Conservation (phyloP, 768 basidiomycete species). For the Leucogyrophana mollusca region DNA sequence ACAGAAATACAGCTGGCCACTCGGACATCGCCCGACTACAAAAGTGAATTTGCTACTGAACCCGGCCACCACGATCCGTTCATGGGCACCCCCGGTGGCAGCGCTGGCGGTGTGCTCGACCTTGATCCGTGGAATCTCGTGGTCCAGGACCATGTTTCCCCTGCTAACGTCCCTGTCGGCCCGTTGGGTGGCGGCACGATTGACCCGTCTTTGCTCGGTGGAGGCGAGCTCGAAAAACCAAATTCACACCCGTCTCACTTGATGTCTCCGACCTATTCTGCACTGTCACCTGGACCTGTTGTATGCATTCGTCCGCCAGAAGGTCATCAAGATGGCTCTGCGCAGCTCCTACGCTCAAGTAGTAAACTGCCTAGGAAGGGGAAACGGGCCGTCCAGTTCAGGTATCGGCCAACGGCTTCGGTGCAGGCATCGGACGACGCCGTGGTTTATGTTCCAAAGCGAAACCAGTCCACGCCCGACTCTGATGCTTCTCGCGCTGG, state of each 20-base stretch:
- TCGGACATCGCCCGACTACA: too few species aligned
- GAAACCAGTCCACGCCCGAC: too few species aligned
- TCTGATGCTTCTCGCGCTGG: not conserved
- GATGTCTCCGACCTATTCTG: slow-evolving; percentile 6
- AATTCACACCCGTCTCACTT: not conserved
- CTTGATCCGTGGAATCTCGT: not conserved
- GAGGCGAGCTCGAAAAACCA: slow-evolving; percentile 4
- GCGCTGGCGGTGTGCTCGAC: too few species aligned
- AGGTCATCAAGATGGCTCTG: slow-evolving; percentile 12
- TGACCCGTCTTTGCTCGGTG: slow-evolving; percentile 28
- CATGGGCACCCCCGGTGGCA: too few species aligned
- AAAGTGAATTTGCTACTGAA: too few species aligned
- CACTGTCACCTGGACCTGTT: slow-evolving; percentile 21
- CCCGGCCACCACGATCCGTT: too few species aligned
- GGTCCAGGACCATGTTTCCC: not conserved
- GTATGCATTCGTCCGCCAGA: slow-evolving; percentile 29
- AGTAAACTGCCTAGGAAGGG: slow-evolving; percentile 4
- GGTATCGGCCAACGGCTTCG: slow-evolving; percentile 20
- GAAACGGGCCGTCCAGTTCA: slow-evolving; percentile 28
- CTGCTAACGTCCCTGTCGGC: not conserved
- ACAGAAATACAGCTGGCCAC: too few species aligned
- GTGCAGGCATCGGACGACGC: too few species aligned
- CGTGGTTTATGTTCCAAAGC: too few species aligned
- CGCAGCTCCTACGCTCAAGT: slow-evolving; percentile 12
- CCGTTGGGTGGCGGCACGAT: slow-evolving; percentile 18